Evolutionary conservation across 108 stramenopile genomes (phyloP), one percentile per base, ranked within the genome.

Genomic region (Cyclostephanos invisitatus): DNA sequence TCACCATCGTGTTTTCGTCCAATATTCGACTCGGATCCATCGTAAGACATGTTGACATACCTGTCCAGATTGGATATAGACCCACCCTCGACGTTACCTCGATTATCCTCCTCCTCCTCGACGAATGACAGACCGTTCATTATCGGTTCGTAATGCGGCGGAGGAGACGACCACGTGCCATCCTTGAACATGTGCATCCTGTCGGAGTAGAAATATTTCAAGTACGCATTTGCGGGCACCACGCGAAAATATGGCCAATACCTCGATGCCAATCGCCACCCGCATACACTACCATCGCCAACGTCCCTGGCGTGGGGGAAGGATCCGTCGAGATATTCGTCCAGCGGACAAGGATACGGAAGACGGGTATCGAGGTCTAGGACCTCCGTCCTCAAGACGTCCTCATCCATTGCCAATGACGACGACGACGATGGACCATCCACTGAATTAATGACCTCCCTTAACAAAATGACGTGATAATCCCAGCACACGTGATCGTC

Each of bases 381-480:
- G 3, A 91, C 71, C 20, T 79, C 64, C 38, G 70, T 68, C 25
- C 54, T 53, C 6, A 36, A 3, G 22, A 36, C 65, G 25, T 49
- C 42, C 24, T 2, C 28, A 2, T 28, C 14, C 10, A n/a, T 0
- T 18, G 8, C 22, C 15, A 14, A 62, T 21, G 51, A 54, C 28
- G 54, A 42, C 40, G 40, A 42, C 40, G 49, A 74, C 18, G 61
- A 29, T 18, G 67, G 2, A 38, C 50, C 21, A 18, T 66, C 53
- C 0, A 44, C 63, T 15, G 24, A 32, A 36, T 57, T 28, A 35
- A 61, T 9, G 25, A 51, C 44, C 10, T 22, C 69, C 17, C 76
- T 27, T 5, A 94, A 22, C 37, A 91, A 66, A 67, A 94, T 80
- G 10, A 95, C 94, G 77, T 95, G 94, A 78, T 95, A 95, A 77